phyloP scores from a whole-genome alignment of 192 early-diverging fungal species.

The Coemansia sp. region DNA sequence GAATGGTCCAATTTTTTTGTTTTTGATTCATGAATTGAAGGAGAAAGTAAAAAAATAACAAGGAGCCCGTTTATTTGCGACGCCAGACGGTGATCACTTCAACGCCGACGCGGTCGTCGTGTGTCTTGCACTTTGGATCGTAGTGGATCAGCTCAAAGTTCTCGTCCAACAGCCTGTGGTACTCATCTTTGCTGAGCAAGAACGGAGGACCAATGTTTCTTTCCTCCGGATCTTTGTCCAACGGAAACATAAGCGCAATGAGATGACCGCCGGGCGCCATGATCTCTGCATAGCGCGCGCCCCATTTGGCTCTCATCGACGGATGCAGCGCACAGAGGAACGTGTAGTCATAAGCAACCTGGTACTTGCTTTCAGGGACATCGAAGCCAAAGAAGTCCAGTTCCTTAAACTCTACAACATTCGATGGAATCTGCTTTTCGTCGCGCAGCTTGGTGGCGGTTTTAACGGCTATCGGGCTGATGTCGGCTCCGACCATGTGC shows the following conservation, averaged over 20 bases:
- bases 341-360: slow-evolving; percentile 84
- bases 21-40: not conserved
- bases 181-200: slow-evolving; percentile 63
- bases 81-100: slow-evolving; percentile 72
- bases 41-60: not conserved
- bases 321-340: slow-evolving; percentile 82
- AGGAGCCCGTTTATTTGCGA: slow-evolving; percentile 12
- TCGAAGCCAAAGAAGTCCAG: slow-evolving; percentile 78
- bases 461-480: slow-evolving; percentile 67
- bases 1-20: not conserved
- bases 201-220: slow-evolving; percentile 77
- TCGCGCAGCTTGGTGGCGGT: slow-evolving; percentile 58
- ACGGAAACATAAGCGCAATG: slow-evolving; percentile 77
- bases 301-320: slow-evolving; percentile 65
- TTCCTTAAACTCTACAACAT: slow-evolving; percentile 57
- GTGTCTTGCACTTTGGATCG: slow-evolving; percentile 60
- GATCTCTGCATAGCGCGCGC: slow-evolving; percentile 64
- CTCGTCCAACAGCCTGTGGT: slow-evolving; percentile 57
- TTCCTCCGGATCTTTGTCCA: slow-evolving; percentile 51
- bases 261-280: slow-evolving; percentile 67
- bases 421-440: slow-evolving; percentile 24
- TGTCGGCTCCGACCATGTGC: slow-evolving; percentile 69
- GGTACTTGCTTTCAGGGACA: slow-evolving; percentile 59
- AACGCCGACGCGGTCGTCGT: slow-evolving; percentile 57
- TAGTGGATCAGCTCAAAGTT: slow-evolving; percentile 68